Conservation (phyloP, 768 basidiomycete genomes). For the Kwoniella dendrophila region DNA sequence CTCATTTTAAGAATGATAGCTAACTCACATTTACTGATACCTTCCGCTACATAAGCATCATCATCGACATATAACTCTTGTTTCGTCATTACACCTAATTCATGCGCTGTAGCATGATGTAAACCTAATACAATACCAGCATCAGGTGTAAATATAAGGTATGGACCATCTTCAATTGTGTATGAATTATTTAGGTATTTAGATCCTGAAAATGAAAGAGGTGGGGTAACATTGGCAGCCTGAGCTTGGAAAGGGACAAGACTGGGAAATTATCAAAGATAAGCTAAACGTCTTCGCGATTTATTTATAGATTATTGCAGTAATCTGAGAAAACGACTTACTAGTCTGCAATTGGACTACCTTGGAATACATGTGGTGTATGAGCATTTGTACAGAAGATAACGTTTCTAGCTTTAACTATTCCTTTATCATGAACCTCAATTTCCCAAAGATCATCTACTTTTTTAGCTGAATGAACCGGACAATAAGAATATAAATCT, state of each 20-base stretch:
- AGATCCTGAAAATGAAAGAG: conserved; percentile 25
- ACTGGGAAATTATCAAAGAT: neutral
- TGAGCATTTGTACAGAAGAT: conserved; percentile 33
- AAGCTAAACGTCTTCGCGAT: neutral
- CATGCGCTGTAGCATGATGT: conserved; percentile 3
- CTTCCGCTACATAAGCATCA: conserved; percentile 16
- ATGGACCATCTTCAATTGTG: conserved; percentile 28
- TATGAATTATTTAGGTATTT: conserved; percentile 18
- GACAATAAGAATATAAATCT: conserved; percentile 33
- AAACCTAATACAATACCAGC: conserved; percentile 32
- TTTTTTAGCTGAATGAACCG: conserved; percentile 15
- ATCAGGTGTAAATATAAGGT: conserved; percentile 23
- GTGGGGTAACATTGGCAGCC: conserved; percentile 27
- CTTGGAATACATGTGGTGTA: conserved; percentile 26
- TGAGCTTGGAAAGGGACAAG: conserved; percentile 29
- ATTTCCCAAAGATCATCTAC: conserved; percentile 14
- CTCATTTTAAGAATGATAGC: neutral
- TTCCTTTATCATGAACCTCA: conserved; percentile 17
- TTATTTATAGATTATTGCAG: neutral
- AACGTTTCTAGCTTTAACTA: conserved; percentile 27
- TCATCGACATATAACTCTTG: conserved; percentile 25
- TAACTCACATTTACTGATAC: conserved; percentile 23
- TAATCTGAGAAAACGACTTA: conserved; percentile 5
- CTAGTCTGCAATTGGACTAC: conserved; percentile 11
- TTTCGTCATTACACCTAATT: conserved; percentile 8